These are phyloP conservation scores for Citrullus colocynthis DNA, from an alignment of 306 rosid species.

Conservation along the genomic window DNA sequence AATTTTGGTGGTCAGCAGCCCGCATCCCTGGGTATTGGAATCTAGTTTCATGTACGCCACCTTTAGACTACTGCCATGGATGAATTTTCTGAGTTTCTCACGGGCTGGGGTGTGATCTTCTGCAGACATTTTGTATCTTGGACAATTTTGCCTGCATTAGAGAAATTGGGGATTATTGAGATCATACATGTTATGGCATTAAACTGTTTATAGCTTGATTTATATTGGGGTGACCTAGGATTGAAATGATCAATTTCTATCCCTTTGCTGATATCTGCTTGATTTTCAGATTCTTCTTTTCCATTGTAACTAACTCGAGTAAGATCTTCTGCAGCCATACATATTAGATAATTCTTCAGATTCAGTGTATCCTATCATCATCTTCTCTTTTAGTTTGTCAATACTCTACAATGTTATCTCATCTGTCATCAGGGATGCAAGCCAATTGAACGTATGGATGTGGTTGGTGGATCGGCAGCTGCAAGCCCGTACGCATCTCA, in stretches of 20 bases:
- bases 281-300: neutral
- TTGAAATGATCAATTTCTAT: neutral
- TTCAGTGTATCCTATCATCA: neutral
- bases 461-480: slow-evolving; percentile 46
- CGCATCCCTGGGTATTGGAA: neutral
- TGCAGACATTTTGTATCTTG: neutral
- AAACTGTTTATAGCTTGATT: neutral
- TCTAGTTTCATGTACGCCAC: neutral
- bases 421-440: slow-evolving; percentile 59
- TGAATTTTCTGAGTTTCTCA: neutral
- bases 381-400: neutral
- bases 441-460: slow-evolving; percentile 53
- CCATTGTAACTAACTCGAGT: neutral
- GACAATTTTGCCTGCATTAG: neutral
- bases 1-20: neutral
- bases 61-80: neutral
- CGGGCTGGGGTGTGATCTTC: neutral
- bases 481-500: slow-evolving; percentile 69
- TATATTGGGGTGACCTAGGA: neutral
- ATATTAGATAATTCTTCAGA: neutral
- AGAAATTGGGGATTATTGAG: neutral
- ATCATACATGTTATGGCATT: neutral
- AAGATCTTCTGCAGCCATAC: neutral
- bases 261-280: neutral
- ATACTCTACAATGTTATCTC: slow-evolving; percentile 6